A percentile compares a stretch with the other conserved stretches of the same genome.
These are phyloP conservation scores for Fusarium sp. DNA, from an alignment of 2,329 filamentous ascomycete species.

Conservation along the genomic window DNA sequence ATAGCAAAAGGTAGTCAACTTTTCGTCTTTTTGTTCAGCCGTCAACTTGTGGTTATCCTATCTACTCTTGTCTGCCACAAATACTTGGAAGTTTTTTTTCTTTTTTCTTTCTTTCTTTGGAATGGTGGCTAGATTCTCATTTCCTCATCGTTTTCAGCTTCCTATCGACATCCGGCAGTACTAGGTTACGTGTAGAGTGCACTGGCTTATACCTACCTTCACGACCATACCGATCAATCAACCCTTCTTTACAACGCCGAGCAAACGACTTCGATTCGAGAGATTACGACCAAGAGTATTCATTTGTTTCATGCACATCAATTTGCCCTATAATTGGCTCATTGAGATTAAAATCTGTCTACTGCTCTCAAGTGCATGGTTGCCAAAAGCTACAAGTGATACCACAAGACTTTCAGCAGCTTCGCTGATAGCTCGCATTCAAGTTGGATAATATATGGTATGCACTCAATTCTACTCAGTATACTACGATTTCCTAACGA, in stretches of 20 bases:
- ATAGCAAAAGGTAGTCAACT: background rate
- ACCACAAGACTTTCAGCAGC: background rate
- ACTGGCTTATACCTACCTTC: conserved; percentile 5
- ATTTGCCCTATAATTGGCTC: background rate
- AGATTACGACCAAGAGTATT: background rate
- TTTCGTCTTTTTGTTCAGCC: conserved; percentile 1
- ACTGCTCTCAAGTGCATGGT: background rate
- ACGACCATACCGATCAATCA: conserved; percentile 7
- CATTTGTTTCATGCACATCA: background rate
- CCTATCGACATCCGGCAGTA: conserved; percentile 9
- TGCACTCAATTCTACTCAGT: background rate
- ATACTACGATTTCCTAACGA: background rate
- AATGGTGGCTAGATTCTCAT: conserved; percentile 11
- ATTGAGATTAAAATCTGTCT: background rate
- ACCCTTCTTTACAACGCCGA: conserved; percentile 16
- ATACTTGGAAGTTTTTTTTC: background rate
- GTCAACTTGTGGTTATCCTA: background rate
- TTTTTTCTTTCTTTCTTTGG: background rate
- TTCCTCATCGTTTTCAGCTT: conserved; percentile 6
- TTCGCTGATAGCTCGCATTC: background rate
- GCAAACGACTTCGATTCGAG: conserved; percentile 8
- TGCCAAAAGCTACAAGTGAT: background rate
- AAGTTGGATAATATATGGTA: background rate
- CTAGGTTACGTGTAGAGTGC: conserved; percentile 6
- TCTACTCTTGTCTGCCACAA: background rate